A percentile compares a stretch with the other conserved stretches of the same genome.
Conservation (phyloP, 441 rosid species). For the Melastoma candidum region DNA sequence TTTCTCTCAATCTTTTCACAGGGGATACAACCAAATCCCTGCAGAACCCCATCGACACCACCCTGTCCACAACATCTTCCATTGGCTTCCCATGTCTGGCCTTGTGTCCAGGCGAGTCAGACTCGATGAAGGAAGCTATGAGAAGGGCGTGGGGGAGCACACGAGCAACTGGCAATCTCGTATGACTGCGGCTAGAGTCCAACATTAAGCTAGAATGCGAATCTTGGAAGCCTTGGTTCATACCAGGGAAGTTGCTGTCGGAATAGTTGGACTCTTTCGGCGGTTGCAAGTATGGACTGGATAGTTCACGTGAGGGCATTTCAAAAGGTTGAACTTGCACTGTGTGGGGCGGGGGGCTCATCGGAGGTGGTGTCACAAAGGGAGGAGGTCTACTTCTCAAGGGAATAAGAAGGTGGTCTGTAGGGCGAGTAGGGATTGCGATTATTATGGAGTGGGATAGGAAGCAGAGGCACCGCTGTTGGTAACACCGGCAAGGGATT, state of each 20-base stretch:
- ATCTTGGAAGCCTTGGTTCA: conserved; percentile 7
- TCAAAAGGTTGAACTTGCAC: conserved; percentile 16
- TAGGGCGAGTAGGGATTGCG: conserved; percentile 10
- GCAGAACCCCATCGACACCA: conserved; percentile 52
- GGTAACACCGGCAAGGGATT: conserved; percentile 14
- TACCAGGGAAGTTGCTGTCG: too few relatives aligned
- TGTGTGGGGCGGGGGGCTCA: conserved; percentile 14
- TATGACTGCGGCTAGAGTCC: conserved; percentile 14
- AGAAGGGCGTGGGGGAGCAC: conserved; percentile 41
- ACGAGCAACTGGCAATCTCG: conserved; percentile 33
- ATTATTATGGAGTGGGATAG: conserved; percentile 13
- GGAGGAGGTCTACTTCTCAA: conserved; percentile 10
- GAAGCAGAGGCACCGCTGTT: conserved; percentile 21
- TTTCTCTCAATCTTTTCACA: conserved; percentile 31
- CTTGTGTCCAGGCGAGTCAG: conserved; percentile 19
- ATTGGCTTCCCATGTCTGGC: conserved; percentile 18
- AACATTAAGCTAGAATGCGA: conserved; percentile 12
- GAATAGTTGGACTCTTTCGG: conserved; percentile 10
- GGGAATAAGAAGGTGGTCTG: conserved; percentile 10
- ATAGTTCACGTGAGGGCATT: conserved; percentile 17
- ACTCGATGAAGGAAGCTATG: conserved; percentile 29
- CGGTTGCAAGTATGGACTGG: conserved; percentile 12
- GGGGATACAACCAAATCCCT: conserved; percentile 50
- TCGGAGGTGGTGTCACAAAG: conserved; percentile 15
- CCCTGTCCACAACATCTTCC: conserved; percentile 40